Evolutionary conservation across 129 eudicot species (phyloP), one percentile per base, ranked within the genome.

Genomic region (Flaveria bidentis): DNA sequence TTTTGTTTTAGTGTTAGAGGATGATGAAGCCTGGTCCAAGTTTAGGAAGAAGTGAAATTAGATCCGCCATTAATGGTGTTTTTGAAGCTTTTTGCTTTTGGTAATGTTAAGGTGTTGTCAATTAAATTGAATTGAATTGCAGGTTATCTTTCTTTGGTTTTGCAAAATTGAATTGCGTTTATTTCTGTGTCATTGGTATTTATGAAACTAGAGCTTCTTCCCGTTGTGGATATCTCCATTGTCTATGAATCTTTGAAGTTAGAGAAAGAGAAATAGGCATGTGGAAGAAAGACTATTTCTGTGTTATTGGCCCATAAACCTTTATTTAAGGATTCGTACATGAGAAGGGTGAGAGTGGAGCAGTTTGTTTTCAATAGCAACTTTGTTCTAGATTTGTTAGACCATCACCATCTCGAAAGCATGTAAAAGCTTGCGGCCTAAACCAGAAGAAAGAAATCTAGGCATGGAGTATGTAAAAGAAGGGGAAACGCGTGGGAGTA

Each of bases 11-110:
- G 76, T 57, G 36, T 76, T 36, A 36, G 41, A 33, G 53, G 80
- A 66, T 77, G 69, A 77, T 55, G 75, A 77, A 67, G 81, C 52
- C 69, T 55, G 75, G 75, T 77, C 56, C 71, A 61, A 10, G 47
- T 46, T 53, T 77, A 51, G 57, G 76, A 49, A 53, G 45, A 67
- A 67, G 44, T 67, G 67, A 77, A 53, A 55, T 45, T 67, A 76
- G 69, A 64, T 73, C 74, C 58, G 69, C 79, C 74, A 73, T 73
- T 71, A 78, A 58, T 78, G 82, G 77, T 78, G 76, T 71, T 80
- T 73, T 80, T 80, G 79, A 66, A 73, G 83, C 75, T 73, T 80
- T 72, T 72, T 72, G 67, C 50, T 79, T 72, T 74, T 74, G 65
- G 69, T 80, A 80, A 80, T 68, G 77, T 42, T 74, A 66, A 74